Base-by-base conservation (phyloP, 1,139 yeast species). In the Zygosaccharomyces pseudobailii region DNA sequence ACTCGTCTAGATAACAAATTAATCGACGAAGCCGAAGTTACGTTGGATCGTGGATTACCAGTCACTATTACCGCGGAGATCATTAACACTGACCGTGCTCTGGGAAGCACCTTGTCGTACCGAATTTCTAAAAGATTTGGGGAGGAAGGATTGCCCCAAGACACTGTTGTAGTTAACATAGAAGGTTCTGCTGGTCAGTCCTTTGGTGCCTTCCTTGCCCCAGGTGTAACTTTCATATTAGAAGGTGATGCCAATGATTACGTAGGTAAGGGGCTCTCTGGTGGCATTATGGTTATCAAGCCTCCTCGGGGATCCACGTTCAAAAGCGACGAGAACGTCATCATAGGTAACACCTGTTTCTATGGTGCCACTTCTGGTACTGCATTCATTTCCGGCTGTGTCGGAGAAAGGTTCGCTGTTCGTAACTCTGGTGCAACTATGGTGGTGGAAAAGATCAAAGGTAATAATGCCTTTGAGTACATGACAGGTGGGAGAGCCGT, bases 401-500 rank as follows among this genome's bases (percentile, higher is more conserved):
- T 97, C 35, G 97, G 98, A 53, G 98, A 92, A 74, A 84, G 98
- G 71, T 92, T 92, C 70, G 96, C 95, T 19, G 98, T 92, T 50
- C 86, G 98, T 75, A 92, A 92, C 77, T 92, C 97, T 36, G 98
- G 98, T 70, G 97, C 97, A 36, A 85, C 84, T 51, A 94, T 95
- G 56, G 97, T 92, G 55, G 89, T 88, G 56, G 98, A 92, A 72
- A 96, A 96, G 66, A 63, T 70, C 48, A 85, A 88, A 55, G 98
- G 98, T 74, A 97, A 90, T 67, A 97, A 92, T 69, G 97, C 98
- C 48, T 92, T 97, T 74, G 98, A 92, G 71, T 92, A 92, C 74
- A 92, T 92, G 98, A 89, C 97, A 62, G 97, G 98, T 69, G 98
- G 98, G 68, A 82, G 97, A 63, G 96, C 92, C 52, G 87, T 92